Evolutionary conservation across 1,284 basidiomycete species (phyloP), one percentile per base, ranked within the genome.

Genomic region (Fomitopsis schrenkii): DNA sequence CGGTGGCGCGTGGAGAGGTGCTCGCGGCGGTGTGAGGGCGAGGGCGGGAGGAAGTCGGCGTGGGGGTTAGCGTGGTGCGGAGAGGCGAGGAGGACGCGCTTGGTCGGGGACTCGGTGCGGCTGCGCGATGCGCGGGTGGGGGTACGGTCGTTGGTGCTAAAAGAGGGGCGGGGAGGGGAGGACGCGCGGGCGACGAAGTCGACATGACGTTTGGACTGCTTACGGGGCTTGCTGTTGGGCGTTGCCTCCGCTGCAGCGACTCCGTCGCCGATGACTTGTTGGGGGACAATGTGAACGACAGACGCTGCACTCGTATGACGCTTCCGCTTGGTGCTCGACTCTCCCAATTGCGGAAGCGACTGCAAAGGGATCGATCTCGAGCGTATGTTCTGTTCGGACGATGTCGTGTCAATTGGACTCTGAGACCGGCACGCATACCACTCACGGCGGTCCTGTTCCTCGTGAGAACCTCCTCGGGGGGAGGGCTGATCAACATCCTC

Each of bases 211-310:
- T 75, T 73, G n/a, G 74, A 71, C 58, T 84, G 80, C 66, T 87
- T 87, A 65, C 84, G 80, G 1, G 84, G 77, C 69, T 84, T 86
- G 30, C 84, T 83, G 66, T 85, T 86, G 2, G 84, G 84, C 0
- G 83, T 86, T 1, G 75, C 72, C 59, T 81, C 77, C 1, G 33
- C 64, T 66, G 33, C 61, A 17, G 45, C 5, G 45, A 30, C 46
- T 10, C 28, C 40, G 14, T 12, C 10, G 8, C 26, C 35, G 38
- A 19, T 46, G 35, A n/a, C 9, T n/a, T n/a, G 55, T 7, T 57
- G 54, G 26, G 58, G 44, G 30, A 33, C 52, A 17, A 5, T 57
- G 22, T 22, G 8, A 48, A 5, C 15, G 46, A n/a, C 12, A 22
- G 38, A 38, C 38, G 38, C 15, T 10, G 54, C 30, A 22, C 52